These are phyloP conservation scores for Naganishia cerealis DNA, from an alignment of 1,284 basidiomycete genomes.

Conservation along the genomic window DNA sequence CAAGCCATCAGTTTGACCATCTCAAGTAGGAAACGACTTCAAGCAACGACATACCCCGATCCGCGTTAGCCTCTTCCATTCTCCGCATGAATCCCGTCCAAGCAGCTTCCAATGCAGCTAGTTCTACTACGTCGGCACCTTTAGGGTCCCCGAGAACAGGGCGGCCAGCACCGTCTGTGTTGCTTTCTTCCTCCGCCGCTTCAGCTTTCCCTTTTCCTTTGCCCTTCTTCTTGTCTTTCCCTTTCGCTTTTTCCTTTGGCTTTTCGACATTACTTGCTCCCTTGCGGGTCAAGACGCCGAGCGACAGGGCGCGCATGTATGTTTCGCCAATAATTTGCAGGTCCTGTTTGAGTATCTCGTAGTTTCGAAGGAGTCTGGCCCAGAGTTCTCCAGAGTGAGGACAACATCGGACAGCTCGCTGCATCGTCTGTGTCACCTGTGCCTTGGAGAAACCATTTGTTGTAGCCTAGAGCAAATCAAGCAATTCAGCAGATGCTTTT, in stretches of 20 bases:
- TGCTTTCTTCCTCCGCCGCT: slow-evolving; percentile 14
- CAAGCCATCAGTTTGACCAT: neutral
- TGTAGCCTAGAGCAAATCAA: neutral
- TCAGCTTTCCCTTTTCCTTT: slow-evolving; percentile 26
- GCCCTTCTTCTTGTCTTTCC: neutral
- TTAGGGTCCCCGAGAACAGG: slow-evolving; percentile 5
- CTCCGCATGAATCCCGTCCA: slow-evolving; percentile 33
- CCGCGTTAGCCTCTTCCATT: slow-evolving; percentile 25
- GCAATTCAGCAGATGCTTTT: neutral
- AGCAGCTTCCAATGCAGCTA: slow-evolving; percentile 32
- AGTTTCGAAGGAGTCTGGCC: slow-evolving; percentile 33
- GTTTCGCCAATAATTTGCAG: slow-evolving; percentile 22
- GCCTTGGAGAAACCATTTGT: slow-evolving; percentile 33
- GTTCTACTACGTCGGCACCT: slow-evolving; percentile 26
- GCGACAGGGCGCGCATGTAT: slow-evolving; percentile 28
- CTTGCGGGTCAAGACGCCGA: slow-evolving; percentile 28
- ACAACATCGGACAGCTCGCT: slow-evolving; percentile 45
- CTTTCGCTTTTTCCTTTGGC: slow-evolving; percentile 15
- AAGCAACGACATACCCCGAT: slow-evolving; percentile 17
- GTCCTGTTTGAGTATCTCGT: slow-evolving; percentile 28
- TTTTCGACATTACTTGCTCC: slow-evolving; percentile 1
- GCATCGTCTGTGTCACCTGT: slow-evolving; percentile 23
- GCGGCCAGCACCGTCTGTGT: neutral
- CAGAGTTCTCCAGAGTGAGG: slow-evolving; percentile 44
- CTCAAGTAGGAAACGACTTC: no score